Conservation (phyloP, 305 asterid species). For the Ilex paraguariensis region DNA sequence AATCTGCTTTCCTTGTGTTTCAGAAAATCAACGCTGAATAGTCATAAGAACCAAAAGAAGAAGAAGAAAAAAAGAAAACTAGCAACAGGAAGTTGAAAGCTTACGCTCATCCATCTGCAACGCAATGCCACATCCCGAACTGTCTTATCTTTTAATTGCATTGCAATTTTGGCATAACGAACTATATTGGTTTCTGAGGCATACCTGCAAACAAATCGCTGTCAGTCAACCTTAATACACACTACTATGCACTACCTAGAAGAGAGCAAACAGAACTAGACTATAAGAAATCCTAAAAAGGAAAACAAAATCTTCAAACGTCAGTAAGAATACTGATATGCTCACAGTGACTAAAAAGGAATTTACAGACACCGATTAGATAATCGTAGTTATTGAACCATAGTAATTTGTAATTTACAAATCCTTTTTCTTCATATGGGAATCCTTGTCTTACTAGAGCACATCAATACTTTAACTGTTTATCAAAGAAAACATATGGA, state of each 20-base stretch:
- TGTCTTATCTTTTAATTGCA: slow-evolving; percentile 66
- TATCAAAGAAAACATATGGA: too few species aligned
- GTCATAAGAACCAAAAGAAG: background rate
- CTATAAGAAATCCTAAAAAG: background rate
- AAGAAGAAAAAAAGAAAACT: slow-evolving; percentile 2
- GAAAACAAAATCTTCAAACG: background rate
- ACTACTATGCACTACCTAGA: slow-evolving; percentile 5
- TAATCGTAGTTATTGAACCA: too few species aligned
- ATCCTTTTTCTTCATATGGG: too few species aligned
- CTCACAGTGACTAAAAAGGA: too few species aligned
- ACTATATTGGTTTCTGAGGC: slow-evolving; percentile 44
- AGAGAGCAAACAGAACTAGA: background rate
- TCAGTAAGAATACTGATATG: too few species aligned
- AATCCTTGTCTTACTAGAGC: too few species aligned
- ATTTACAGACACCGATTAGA: too few species aligned
- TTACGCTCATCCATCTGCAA: slow-evolving; percentile 95
- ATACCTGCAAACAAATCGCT: slow-evolving; percentile 50
- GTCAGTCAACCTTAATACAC: background rate
- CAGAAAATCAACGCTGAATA: background rate
- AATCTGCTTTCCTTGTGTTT: too few species aligned
- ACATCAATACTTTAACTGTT: too few species aligned
- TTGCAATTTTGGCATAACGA: slow-evolving; percentile 75
- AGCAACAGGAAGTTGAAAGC: slow-evolving; percentile 19
- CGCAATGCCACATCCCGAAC: slow-evolving; percentile 94
- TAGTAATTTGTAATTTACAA: too few species aligned